Evolutionary conservation across 345 rosid genomes (phyloP), one percentile per base, ranked within the genome.

Genomic region (Rhodamnia argentea): DNA sequence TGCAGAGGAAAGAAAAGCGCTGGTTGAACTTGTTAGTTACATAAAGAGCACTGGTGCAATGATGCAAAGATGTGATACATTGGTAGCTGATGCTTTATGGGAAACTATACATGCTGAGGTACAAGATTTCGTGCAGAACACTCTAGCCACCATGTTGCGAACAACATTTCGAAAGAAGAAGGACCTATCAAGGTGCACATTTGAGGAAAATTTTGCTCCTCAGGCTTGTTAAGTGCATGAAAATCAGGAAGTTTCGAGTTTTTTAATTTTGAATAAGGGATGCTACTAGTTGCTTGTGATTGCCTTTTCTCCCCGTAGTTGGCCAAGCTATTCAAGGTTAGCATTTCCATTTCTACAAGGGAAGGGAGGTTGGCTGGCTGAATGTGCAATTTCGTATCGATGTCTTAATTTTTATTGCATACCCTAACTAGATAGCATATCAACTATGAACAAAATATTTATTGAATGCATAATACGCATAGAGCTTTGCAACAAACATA

Each of bases 51-150:
- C 94, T 83, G 98, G 97, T 82, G 95, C 98, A 32, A 91, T 95
- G 97, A 94, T 97, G 97, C 98, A 95, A 90, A 93, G 95, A 47
- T 92, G 95, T 87, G 98, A 97, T 87, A 94, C 98, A 70, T 90
- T 96, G 90, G 96, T 97, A 74, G 98, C 98, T 85, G 99, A 97
- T 92, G 96, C 99, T 90, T 93, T 97, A 26, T 97, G 99, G 99
- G 99, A 96, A 92, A 97, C 98, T 55, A 93, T 97, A 91, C 99
- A 97, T 91, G 96, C 98, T 2, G 99, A 97, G 87, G 99, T 97
- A 88, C 99, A 97, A 92, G 99, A 97, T 91, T 97, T 96, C 93
- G 99, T 97, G 85, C 99, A 97, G 86, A 96, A 96, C 91, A 97
- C 96, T 32, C 89, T 97, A 90, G 99, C 99, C 85, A 93, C 92